Evolutionary conservation across 768 basidiomycete species (phyloP), one percentile per base, ranked within the genome.

Genomic region (Austroboletus festivus): DNA sequence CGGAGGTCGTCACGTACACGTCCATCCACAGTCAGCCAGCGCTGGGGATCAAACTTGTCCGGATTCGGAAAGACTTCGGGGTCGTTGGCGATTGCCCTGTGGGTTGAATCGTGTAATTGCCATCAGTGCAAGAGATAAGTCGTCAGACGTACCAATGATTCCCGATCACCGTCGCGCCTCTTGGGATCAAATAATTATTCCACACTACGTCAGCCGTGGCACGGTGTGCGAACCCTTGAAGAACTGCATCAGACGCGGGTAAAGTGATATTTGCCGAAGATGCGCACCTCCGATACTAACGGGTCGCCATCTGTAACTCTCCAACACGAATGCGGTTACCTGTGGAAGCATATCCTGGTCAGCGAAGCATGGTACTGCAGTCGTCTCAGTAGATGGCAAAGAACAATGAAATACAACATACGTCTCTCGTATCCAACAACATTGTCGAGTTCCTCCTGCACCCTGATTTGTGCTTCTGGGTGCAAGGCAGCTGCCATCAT

Each of bases 191-290:
- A 44, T 72, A 76, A 19, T 62, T 54, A 1, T 58, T 60, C 47
- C 65, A 65, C 4, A 68, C 31, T 13, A 87, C 72, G 44, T 86
- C 83, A 40, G 74, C 75, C 1, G 79, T 85, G 0, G 83, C 75
- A 40, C 76, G 74, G 51, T 87, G 84, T 0, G 79, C 71, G 45
- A 85, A 79, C 1, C 83, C 83, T 60, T n/a, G n/a, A n/a, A 21
- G 22, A 71, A 67, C 72, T 65, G 18, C 7, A 5, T 43, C 26
- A 48, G n/a, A 33, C 7, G 16, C 9, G 9, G 12, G 13, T 20
- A 19, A 23, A 38, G 5, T 1, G 15, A 13, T 10, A n/a, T 5
- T n/a, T n/a, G n/a, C n/a, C n/a, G 20, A 38, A 50, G 5, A 28
- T 28, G 11, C 53, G 38, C 21, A 55, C 68, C 71, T 51, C 59